Base-by-base conservation (phyloP, 2,329 filamentous ascomycete genomes). In the Stemphylium beticola region DNA sequence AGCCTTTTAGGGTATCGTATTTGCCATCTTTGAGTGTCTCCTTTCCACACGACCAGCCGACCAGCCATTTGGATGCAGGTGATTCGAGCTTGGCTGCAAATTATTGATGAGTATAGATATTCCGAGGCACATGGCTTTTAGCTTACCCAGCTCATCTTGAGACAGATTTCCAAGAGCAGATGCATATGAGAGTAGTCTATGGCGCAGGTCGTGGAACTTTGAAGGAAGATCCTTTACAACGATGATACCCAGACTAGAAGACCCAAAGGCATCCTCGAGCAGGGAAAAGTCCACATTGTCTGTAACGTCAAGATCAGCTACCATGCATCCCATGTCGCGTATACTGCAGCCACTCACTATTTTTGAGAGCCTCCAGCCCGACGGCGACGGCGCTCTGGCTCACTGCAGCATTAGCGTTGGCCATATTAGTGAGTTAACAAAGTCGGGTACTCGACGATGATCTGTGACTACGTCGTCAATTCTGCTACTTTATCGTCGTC, bases 131-230 rank as follows among this genome's bases (percentile, higher is more conserved):
- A 22, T 5, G 14, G 20, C 1, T 6, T 2, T 6, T 2, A 26
- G 8, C 79, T 41, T 78, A 92, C 90, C 86, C 24, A 98, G 83
- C 64, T 92, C 86, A 12, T 84, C 77, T 22, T 83, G 77, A 4
- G 92, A 84, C 4, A 98, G 82, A 60, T 92, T 92, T 31, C 91
- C 95, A 34, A 98, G 85, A 72, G 96, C 95, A 0, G 92, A 96
- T 4, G 92, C 87, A 72, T 95, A 95, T 0, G 91, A 95, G 6
- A 99, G 82, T 2, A 96, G 83, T 55, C 84, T 84, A 55, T 84
- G 84, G 57, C 95, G 85, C 38, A 97, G 79, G n/a, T 83, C 77
- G 12, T 83, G 76, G 67, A 96, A 99, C 47, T 85, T 81, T 5
- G 82, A 59, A 0, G 92, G 91, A 0, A 98, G 85, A 71, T 92